Evolutionary conservation across 495 filamentous ascomycete genomes (phyloP).

Genomic region (Penicillium lividum): DNA sequence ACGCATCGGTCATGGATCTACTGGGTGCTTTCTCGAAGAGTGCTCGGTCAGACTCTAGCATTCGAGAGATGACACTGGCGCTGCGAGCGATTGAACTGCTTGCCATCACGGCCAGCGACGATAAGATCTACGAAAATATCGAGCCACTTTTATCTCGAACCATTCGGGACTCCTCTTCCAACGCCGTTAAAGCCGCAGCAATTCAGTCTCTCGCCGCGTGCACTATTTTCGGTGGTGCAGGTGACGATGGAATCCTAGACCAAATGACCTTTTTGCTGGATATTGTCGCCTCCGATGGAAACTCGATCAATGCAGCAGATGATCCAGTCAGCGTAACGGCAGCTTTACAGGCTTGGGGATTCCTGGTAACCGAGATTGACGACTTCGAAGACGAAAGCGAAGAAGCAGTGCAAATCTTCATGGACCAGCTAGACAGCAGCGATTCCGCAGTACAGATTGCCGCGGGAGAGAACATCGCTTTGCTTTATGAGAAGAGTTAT

Average conservation of each 20-base stretch:
- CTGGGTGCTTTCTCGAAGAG: constrained; percentile 70
- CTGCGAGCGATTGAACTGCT: constrained; percentile 76
- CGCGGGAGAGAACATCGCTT: constrained; percentile 86
- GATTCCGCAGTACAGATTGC: constrained; percentile 78
- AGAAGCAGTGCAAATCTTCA: constrained; percentile 77
- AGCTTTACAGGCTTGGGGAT: constrained; percentile 85
- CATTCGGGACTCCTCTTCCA: constrained; percentile 69
- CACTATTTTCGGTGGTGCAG: constrained; percentile 78
- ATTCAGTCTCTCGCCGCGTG: constrained; percentile 74
- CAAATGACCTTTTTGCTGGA: constrained; percentile 83
- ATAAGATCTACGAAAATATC: constrained; percentile 67
- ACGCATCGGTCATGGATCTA: constrained; percentile 61
- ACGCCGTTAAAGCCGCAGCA: constrained; percentile 66
- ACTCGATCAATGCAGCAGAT: constrained; percentile 71
- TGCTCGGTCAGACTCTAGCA: constrained; percentile 67
- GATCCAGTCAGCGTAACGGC: constrained; percentile 75
- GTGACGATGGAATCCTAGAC: constrained; percentile 66
- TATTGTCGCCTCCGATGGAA: constrained; percentile 82
- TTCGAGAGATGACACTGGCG: constrained; percentile 72
- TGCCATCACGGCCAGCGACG: constrained; percentile 68
- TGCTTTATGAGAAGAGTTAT: constrained; percentile 84
- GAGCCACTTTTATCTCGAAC: constrained; percentile 64
- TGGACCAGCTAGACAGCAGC: constrained; percentile 82
- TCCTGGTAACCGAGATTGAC: constrained; percentile 78
- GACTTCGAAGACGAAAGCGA: constrained; percentile 76